A percentile compares a stretch with the other conserved stretches of the same genome.
Conservation (phyloP, 371 early-diverging fungal species). For the Fennellomyces sp. region DNA sequence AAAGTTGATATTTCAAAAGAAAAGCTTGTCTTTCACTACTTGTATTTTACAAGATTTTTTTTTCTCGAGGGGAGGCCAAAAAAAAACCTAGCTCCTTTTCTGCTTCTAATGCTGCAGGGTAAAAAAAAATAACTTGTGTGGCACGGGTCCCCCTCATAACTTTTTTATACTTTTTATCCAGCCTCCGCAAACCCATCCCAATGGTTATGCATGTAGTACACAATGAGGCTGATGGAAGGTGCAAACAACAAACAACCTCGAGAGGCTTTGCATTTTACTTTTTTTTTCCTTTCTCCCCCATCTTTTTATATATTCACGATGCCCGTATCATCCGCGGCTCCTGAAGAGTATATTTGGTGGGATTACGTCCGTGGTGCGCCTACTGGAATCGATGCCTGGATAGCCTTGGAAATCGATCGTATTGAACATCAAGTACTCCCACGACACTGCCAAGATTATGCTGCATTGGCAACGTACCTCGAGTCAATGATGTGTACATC, state of each 20-base stretch:
- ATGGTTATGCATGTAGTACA: background rate
- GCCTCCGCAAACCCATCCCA: background rate
- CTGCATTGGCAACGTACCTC: background rate
- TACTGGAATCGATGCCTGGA: constrained; percentile 2
- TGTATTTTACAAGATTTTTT: background rate
- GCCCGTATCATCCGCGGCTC: background rate
- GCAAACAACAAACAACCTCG: background rate
- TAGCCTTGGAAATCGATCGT: constrained; percentile 5
- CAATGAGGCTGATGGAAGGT: background rate
- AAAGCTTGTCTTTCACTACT: background rate
- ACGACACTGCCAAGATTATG: constrained; percentile 7
- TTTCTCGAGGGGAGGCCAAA: background rate
- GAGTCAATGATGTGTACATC: background rate
- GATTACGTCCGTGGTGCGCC: background rate
- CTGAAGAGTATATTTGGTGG: background rate
- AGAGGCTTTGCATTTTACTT: background rate
- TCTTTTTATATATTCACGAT: background rate
- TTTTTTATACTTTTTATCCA: background rate
- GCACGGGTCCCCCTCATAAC: background rate
- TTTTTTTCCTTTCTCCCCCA: background rate
- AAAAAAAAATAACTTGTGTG: background rate
- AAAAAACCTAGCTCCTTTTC: too few species aligned
- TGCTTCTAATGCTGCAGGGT: background rate
- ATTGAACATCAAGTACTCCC: constrained; percentile 3
- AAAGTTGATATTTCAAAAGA: background rate